phyloP scores from a whole-genome alignment of 2,329 filamentous ascomycete species.

The Fusarium secorum region DNA sequence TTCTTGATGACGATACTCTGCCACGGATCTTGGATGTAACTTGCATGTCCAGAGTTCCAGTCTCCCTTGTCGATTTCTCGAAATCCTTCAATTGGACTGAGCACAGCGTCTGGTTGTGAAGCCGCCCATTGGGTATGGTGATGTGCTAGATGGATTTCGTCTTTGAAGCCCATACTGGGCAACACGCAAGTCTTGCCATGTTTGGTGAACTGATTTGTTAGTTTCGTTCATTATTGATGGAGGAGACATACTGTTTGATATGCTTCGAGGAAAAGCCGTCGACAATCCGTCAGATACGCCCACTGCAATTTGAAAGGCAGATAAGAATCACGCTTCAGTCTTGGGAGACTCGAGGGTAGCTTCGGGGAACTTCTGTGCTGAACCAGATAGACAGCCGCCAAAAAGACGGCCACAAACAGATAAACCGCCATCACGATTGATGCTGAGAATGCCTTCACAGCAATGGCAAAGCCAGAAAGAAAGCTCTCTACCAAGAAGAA shows the following conservation, averaged over 20 bases:
- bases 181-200: slow-evolving; percentile 51
- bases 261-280: slow-evolving; percentile 42
- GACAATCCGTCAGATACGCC: slow-evolving; percentile 44
- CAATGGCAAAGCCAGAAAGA: neutral
- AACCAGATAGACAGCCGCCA: neutral
- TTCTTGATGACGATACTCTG: slow-evolving; percentile 48
- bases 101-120: slow-evolving; percentile 49
- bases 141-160: slow-evolving; percentile 53
- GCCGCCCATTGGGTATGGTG: slow-evolving; percentile 51
- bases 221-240: fast-evolving
- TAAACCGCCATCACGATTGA: slow-evolving; percentile 2
- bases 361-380: neutral
- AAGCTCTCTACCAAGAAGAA: neutral
- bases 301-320: slow-evolving; percentile 11
- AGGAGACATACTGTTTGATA: slow-evolving; percentile 39
- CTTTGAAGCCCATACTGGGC: slow-evolving; percentile 50
- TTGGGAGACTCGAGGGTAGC: slow-evolving; percentile 9
- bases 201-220: slow-evolving; percentile 46
- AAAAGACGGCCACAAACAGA: neutral
- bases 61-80: slow-evolving; percentile 49
- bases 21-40: slow-evolving; percentile 48
- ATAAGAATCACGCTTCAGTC: neutral
- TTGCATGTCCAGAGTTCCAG: slow-evolving; percentile 49
- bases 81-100: slow-evolving; percentile 49
- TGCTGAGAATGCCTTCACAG: neutral